These are phyloP conservation scores for Erucastrum elatum DNA, from an alignment of 345 rosid species.

Conservation along the genomic window DNA sequence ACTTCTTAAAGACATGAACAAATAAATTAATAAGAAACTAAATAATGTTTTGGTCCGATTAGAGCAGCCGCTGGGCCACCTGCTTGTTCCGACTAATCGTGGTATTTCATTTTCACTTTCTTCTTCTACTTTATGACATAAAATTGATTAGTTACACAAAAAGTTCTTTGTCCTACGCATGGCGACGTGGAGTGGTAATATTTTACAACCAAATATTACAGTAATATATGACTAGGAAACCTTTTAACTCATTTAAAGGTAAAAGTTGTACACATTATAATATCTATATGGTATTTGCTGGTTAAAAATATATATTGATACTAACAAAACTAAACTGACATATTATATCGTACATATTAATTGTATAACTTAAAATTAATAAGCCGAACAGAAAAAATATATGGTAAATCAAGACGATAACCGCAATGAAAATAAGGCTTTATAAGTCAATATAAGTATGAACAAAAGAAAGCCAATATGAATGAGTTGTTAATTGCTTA, in stretches of 20 bases:
- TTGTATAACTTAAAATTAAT: neutral
- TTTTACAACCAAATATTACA: slow-evolving; percentile 25
- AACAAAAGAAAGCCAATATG: neutral
- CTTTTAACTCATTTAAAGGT: neutral
- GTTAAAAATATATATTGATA: neutral
- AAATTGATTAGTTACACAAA: slow-evolving; percentile 21
- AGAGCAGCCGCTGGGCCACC: slow-evolving; percentile 26
- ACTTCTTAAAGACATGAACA: slow-evolving; percentile 23
- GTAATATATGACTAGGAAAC: slow-evolving; percentile 14
- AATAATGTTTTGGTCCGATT: slow-evolving; percentile 15
- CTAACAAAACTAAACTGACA: neutral
- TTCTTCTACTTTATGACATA: neutral
- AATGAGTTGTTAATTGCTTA: neutral
- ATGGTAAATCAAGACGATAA: neutral
- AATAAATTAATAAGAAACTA: neutral
- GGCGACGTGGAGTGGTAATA: slow-evolving; percentile 22
- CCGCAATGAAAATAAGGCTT: neutral
- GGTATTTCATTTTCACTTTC: slow-evolving; percentile 27
- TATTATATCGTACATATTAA: neutral
- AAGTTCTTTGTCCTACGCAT: slow-evolving; percentile 38
- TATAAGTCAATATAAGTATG: neutral
- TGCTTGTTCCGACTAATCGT: slow-evolving; percentile 28
- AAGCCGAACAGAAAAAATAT: neutral
- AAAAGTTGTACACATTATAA: slow-evolving; percentile 22
- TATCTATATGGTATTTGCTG: neutral